phyloP scores from a whole-genome alignment of 306 rosid species.

The Prunus armeniaca region DNA sequence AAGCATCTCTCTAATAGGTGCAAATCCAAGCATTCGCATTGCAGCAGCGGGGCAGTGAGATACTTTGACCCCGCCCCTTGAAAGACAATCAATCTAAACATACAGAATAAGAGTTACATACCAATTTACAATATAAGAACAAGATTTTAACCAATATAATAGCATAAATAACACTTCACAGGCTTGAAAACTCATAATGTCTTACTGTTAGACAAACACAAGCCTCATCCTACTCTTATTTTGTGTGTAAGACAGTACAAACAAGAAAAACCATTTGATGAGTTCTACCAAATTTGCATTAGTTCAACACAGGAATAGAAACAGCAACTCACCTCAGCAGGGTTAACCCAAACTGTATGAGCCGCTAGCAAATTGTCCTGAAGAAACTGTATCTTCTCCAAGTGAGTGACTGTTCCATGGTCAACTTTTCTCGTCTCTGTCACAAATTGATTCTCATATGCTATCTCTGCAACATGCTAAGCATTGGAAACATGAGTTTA shows the following conservation, averaged over 20 bases:
- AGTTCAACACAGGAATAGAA: slow-evolving; percentile 11
- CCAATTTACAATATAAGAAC: background rate
- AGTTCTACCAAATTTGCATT: background rate
- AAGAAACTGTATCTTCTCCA: slow-evolving; percentile 62
- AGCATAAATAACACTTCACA: background rate
- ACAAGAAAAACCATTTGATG: background rate
- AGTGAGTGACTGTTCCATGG: slow-evolving; percentile 82
- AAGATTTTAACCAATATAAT: background rate
- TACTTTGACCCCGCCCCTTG: slow-evolving; percentile 70
- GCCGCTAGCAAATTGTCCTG: slow-evolving; percentile 73
- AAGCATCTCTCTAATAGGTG: slow-evolving; percentile 88
- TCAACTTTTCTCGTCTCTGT: slow-evolving; percentile 50
- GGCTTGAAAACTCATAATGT: background rate
- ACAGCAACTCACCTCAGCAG: slow-evolving; percentile 51
- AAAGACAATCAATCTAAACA: slow-evolving; percentile 69
- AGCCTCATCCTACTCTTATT: background rate
- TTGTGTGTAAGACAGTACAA: background rate
- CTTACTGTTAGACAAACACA: background rate
- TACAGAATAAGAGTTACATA: background rate
- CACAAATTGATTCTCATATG: slow-evolving; percentile 77
- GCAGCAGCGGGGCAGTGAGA: slow-evolving; percentile 94
- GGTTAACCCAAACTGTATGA: slow-evolving; percentile 76
- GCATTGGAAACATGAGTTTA: slow-evolving; percentile 20
- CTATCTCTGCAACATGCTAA: slow-evolving; percentile 92
- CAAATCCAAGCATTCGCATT: slow-evolving; percentile 96